Evolutionary conservation across 108 stramenopile genomes (phyloP).

Genomic region (Conticribra weissflogii): DNA sequence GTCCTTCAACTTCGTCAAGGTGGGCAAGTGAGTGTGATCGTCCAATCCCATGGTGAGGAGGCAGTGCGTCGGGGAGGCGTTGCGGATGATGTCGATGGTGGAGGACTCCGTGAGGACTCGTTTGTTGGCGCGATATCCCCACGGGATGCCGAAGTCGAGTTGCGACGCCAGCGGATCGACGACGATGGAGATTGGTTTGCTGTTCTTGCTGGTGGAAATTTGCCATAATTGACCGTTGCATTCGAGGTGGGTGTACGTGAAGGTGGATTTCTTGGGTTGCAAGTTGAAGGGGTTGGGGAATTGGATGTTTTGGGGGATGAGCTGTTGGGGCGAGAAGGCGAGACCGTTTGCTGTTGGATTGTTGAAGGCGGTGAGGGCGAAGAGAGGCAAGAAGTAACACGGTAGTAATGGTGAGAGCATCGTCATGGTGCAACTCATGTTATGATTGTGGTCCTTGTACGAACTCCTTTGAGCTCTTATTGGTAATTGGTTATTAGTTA

Average conservation of each 20-base stretch:
- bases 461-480: too few species aligned
- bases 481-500: too few species aligned
- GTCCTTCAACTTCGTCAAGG: conserved; percentile 35
- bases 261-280: background rate
- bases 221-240: conserved; percentile 48
- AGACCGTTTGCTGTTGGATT: background rate
- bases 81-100: conserved; percentile 35
- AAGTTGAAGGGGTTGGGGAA: background rate
- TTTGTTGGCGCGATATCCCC: conserved; percentile 55
- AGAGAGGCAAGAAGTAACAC: background rate
- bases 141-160: conserved; percentile 61
- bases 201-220: conserved; percentile 6
- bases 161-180: conserved; percentile 56
- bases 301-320: conserved; percentile 15
- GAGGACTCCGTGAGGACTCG: conserved; percentile 17
- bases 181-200: conserved; percentile 33
- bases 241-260: conserved; percentile 43
- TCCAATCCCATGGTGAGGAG: conserved; percentile 60
- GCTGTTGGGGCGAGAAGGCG: conserved; percentile 3
- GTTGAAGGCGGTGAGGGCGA: background rate
- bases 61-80: conserved; percentile 38
- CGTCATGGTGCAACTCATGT: too few species aligned
- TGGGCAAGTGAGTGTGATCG: conserved; percentile 57
- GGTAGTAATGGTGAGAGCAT: background rate
- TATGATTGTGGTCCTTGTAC: too few species aligned